Evolutionary conservation across 768 basidiomycete genomes (phyloP).

Genomic region (Harrya chromipes): DNA sequence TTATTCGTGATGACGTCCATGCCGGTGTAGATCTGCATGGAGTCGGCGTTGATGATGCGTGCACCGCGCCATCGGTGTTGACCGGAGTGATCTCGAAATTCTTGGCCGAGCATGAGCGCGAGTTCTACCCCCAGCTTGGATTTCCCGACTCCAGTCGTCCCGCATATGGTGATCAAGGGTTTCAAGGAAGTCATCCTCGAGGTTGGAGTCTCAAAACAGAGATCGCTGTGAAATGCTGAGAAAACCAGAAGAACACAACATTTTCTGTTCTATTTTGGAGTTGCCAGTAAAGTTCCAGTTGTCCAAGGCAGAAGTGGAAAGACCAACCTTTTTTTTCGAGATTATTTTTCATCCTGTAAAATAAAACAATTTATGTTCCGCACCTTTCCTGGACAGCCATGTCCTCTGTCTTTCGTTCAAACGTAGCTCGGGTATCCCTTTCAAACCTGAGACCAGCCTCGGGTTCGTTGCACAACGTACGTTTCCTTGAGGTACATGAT

Average conservation of each 20-base stretch:
- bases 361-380: background rate
- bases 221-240: too few relatives aligned
- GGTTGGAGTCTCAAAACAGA: background rate
- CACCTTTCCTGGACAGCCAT: slow-evolving; percentile 16
- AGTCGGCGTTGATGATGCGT: slow-evolving; percentile 90
- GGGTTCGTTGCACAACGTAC: slow-evolving; percentile 66
- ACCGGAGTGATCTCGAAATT: slow-evolving; percentile 7
- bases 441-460: slow-evolving; percentile 70
- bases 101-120: slow-evolving; percentile 54
- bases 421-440: slow-evolving; percentile 48
- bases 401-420: slow-evolving; percentile 36
- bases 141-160: slow-evolving; percentile 96
- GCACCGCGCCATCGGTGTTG: slow-evolving; percentile 53
- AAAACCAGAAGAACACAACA: too few relatives aligned
- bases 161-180: slow-evolving; percentile 82
- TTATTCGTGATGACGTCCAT: slow-evolving; percentile 96
- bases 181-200: slow-evolving; percentile 36
- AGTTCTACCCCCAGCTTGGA: slow-evolving; percentile 89
- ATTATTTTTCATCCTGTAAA: background rate
- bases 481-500: slow-evolving; percentile 9
- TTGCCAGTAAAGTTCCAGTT: too few relatives aligned
- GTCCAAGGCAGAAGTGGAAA: too few relatives aligned
- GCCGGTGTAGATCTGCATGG: slow-evolving; percentile 95
- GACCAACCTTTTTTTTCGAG: too few relatives aligned
- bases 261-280: background rate